Evolutionary conservation across 2,329 filamentous ascomycete species (phyloP), one percentile per base, ranked within the genome.

Genomic region (Phialemoniopsis sp.): DNA sequence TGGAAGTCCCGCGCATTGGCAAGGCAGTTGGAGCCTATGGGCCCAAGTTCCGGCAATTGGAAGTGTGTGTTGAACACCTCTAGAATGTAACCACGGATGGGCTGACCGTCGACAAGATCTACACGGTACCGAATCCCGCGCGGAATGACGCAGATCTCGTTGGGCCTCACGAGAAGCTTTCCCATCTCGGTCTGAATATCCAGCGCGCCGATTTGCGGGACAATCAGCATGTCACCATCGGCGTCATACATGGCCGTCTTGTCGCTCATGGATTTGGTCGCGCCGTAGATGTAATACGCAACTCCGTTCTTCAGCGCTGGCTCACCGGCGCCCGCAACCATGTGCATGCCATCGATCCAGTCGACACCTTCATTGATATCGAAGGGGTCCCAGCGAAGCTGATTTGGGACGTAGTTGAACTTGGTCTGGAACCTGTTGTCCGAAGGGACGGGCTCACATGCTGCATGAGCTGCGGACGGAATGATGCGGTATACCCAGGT

Each of bases 251-350:
- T 85, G 1, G 80, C 80, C 45, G 77, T 70, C 36, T 76, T 72
- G 32, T 70, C 65, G 30, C 70, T 68, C 85, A 89, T 89, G 46
- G 81, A 78, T 54, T 82, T 85, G 21, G 83, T 83, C 1, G 81
- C 83, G 2, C 82, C 80, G 52, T 82, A 89, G 47, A 87, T 78
- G 56, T 82, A 77, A 39, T 87, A 86, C 15, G 82, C 85, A 18
- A 89, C 52, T 1, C 85, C 85, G 9, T 73, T 68, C 57, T 89
- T 89, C 62, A 84, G 72, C 0, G 80, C 83, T 0, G 84, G 80
- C 49, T 88, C 81, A n/a, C 85, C 85, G 0, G 85, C 80, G 4
- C 83, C 84, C 3, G 82, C 84, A 14, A 89, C 70, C 16, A 87
- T 65, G 42, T 82, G 78, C 40, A 87, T 58, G 3, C 64, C 63